These are phyloP conservation scores for Ceratocystis ficicola DNA, from an alignment of 2,329 filamentous ascomycete genomes.

Conservation along the genomic window DNA sequence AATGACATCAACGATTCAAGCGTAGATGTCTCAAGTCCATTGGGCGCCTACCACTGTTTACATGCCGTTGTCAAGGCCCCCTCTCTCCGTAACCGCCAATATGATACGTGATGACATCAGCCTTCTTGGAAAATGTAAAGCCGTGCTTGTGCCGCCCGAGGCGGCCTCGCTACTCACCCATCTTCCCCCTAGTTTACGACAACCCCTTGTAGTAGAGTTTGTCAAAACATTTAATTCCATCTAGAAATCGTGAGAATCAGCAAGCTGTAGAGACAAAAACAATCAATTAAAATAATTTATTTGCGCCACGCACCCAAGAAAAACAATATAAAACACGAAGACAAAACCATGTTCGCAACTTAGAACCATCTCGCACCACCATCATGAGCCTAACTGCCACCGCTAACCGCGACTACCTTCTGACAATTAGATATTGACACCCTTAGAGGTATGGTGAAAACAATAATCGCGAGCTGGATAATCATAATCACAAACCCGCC, in stretches of 20 bases:
- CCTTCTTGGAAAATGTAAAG: no score
- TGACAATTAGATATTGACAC: neutral
- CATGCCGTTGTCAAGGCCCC: no score
- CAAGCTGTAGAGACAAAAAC: neutral
- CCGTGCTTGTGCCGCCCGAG: no score
- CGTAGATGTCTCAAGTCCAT: no score
- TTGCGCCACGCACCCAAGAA: neutral
- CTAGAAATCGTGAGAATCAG: neutral
- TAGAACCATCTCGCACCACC: neutral
- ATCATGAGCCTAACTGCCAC: neutral
- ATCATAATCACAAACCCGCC: constrained; percentile 11
- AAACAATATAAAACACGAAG: no score
- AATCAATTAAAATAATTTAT: neutral
- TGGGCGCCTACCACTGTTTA: no score
- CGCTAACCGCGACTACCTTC: neutral
- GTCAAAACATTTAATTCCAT: neutral
- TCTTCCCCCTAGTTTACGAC: no score
- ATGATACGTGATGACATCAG: no score
- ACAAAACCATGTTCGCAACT: neutral
- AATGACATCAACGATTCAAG: no score
- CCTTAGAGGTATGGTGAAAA: neutral
- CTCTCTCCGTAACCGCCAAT: no score
- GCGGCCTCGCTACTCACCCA: no score
- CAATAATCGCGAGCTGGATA: neutral
- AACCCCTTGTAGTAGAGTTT: no score